Base-by-base conservation (phyloP, 176 grass and related monocot species). In the Elaeis guineensis region DNA sequence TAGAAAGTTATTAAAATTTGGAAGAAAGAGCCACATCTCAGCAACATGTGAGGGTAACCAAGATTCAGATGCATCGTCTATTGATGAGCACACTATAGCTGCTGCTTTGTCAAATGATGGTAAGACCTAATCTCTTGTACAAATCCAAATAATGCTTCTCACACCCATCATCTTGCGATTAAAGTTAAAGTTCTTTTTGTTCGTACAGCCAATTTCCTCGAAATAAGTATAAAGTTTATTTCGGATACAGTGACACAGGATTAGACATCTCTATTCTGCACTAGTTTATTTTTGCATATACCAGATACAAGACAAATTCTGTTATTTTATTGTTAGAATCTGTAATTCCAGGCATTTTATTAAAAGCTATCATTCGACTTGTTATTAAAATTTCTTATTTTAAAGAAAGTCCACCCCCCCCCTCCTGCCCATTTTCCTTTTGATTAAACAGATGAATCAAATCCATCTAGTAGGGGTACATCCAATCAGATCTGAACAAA, bases 1-100 rank as follows among this genome's bases (percentile, higher is more conserved):
- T 32, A 90, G 81, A 57, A 97, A 97, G 69, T 73, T 97, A 59
- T 56, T 92, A 62, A 97, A 92, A 67, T 92, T 97, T 63, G 93
- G 87, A 56, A 85, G 81, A 70, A 97, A 89, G 82, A 79, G 55
- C 64, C 80, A 90, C 15, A 19, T 35, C 26, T 82, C 82, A 57
- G 48, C 67, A 68, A 72, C 58, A 61, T 70, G 63, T 1, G 83
- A 82, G 57, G 75, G 61, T 22, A 64, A 86, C 22, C 58, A 54
- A 15, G 78, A 84, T 55, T 77, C 81, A 1, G 82, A 83, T 70
- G 74, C 59, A 8, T 80, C 76, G n/a, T 86, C 87, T n/a, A 49
- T 89, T 52, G 87, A 83, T 24, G 84, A 89, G 60, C 64, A 69
- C 62, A 16, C 72, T 15, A 19, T 70, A 1, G 23, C 75, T 66